phyloP scores from a whole-genome alignment of 371 early-diverging fungal genomes.

The Quaeritorhiza haematococci region DNA sequence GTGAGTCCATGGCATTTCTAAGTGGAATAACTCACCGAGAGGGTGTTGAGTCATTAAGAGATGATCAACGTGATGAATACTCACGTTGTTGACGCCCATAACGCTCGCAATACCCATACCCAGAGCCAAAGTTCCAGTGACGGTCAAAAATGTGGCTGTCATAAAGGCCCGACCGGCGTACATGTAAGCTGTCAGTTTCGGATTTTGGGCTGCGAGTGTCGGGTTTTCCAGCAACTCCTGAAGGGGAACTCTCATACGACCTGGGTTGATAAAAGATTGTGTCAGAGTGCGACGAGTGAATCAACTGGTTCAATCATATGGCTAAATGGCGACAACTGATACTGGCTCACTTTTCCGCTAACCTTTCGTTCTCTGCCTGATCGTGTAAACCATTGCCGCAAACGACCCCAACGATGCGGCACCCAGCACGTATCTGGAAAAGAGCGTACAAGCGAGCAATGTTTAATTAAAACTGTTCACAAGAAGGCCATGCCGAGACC shows the following conservation, averaged over 20 bases:
- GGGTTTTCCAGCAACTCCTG: slow-evolving; percentile 23
- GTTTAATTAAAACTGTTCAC: too few species aligned
- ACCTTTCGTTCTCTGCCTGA: slow-evolving; percentile 22
- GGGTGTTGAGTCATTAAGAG: background rate
- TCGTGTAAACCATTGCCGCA: slow-evolving; percentile 23
- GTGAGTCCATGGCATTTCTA: background rate
- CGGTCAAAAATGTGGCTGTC: slow-evolving; percentile 23
- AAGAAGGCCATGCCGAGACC: too few species aligned
- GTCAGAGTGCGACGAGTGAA: background rate
- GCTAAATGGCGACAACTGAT: background rate
- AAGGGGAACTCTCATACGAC: slow-evolving; percentile 22
- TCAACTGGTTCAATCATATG: background rate
- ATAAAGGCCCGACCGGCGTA: slow-evolving; percentile 33
- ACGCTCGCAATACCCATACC: slow-evolving; percentile 26
- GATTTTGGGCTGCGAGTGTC: slow-evolving; percentile 24
- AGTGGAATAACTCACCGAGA: background rate
- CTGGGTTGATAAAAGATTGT: slow-evolving; percentile 4
- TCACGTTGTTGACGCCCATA: slow-evolving; percentile 30
- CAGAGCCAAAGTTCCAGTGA: slow-evolving; percentile 22
- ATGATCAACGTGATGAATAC: background rate
- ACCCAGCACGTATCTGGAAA: slow-evolving; percentile 30
- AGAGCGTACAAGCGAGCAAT: too few species aligned
- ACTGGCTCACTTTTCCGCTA: background rate
- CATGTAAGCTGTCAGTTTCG: slow-evolving; percentile 34
- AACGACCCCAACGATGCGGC: slow-evolving; percentile 20